phyloP scores from a whole-genome alignment of 768 basidiomycete genomes.

The Clathrus columnatus region DNA sequence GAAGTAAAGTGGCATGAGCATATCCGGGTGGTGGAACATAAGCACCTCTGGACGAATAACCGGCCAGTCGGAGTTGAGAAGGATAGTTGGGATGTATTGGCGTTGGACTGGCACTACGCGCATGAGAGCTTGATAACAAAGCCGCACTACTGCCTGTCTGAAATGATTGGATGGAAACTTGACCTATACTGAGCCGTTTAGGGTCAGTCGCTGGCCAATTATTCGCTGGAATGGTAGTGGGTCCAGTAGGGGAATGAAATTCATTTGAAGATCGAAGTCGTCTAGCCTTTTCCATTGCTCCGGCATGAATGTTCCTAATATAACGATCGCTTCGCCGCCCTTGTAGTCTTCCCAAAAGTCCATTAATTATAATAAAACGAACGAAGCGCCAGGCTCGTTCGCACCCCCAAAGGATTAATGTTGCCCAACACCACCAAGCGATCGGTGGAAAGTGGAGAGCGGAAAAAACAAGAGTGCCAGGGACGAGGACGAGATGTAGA shows the following conservation, averaged over 20 bases:
- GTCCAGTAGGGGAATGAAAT: background rate
- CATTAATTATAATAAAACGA: conserved; percentile 54
- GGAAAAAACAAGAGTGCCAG: conserved; percentile 49
- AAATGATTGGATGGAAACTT: conserved; percentile 1
- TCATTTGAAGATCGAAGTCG: background rate
- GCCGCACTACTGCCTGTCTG: conserved; percentile 1
- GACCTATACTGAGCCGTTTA: background rate
- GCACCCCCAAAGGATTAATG: conserved; percentile 51
- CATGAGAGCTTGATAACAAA: background rate
- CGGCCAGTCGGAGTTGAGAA: background rate
- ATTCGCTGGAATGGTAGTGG: background rate
- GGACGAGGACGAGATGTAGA: conserved; percentile 53
- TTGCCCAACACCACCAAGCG: conserved; percentile 60
- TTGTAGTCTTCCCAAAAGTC: conserved; percentile 30
- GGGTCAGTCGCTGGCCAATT: background rate
- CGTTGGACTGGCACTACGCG: background rate
- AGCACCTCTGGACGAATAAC: conserved; percentile 8
- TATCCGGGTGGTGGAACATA: conserved; percentile 56
- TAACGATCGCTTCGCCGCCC: background rate
- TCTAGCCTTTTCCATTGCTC: background rate
- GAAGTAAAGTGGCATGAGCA: conserved; percentile 57
- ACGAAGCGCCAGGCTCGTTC: conserved; percentile 51
- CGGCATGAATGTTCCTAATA: background rate
- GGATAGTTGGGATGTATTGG: background rate
- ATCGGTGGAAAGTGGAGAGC: conserved; percentile 62